A percentile compares a stretch with the other conserved stretches of the same genome.
Evolutionary conservation across 257 asterid species (phyloP).

Genomic region (Sherardia arvensis): DNA sequence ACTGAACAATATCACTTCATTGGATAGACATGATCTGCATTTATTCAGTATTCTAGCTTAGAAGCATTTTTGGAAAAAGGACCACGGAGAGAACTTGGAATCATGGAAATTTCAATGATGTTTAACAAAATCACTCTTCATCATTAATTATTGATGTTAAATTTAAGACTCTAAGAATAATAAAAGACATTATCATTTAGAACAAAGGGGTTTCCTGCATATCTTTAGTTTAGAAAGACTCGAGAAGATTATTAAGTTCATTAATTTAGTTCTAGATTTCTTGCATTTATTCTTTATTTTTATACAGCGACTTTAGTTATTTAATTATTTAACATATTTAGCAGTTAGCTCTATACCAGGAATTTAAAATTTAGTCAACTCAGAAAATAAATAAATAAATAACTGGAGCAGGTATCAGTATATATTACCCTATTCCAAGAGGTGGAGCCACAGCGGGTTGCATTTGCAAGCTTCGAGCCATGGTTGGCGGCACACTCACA

Average conservation of each 20-base stretch:
- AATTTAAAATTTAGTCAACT: background rate
- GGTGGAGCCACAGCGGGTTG: slow-evolving; percentile 41
- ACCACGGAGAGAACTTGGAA: background rate
- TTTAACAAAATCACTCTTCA: no score
- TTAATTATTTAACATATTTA: background rate
- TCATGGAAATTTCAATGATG: background rate
- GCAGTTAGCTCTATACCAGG: background rate
- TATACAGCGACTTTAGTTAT: no score
- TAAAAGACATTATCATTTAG: no score
- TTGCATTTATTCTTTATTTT: background rate
- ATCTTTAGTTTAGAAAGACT: background rate
- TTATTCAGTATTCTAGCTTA: background rate
- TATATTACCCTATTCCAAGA: slow-evolving; percentile 68
- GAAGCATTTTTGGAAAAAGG: background rate
- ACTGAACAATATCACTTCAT: no score
- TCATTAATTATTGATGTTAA: no score
- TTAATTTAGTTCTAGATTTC: background rate
- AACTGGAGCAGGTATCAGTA: background rate
- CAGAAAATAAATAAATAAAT: no score
- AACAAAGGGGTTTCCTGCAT: background rate
- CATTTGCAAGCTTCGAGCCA: slow-evolving; percentile 42
- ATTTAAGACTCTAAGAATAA: no score
- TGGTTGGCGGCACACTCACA: slow-evolving; percentile 28
- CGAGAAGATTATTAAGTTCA: background rate
- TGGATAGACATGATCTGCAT: background rate